These are phyloP conservation scores for Botrytis sinoallii DNA, from an alignment of 2,329 filamentous ascomycete species.

Conservation along the genomic window DNA sequence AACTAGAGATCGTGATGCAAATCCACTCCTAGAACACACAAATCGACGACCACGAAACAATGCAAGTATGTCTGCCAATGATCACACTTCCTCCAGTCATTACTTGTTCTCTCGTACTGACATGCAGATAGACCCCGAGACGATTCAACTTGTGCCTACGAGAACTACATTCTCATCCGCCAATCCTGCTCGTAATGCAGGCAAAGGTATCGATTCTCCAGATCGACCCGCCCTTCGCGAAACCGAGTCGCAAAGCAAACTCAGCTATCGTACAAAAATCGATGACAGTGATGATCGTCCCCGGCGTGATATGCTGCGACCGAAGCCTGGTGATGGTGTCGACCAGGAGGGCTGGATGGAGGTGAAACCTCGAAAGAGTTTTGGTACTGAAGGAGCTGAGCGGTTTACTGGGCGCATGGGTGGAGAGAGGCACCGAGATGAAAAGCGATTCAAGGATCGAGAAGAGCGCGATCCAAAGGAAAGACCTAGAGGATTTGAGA, in stretches of 20 bases:
- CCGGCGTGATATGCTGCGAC: constrained; percentile 48
- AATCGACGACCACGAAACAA: constrained; percentile 52
- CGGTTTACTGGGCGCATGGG: constrained; percentile 66
- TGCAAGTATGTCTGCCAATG: constrained; percentile 48
- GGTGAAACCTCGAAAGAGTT: constrained; percentile 71
- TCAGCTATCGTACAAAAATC: constrained; percentile 54
- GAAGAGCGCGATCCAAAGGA: constrained; percentile 55
- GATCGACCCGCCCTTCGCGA: constrained; percentile 49
- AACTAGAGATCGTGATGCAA: constrained; percentile 40
- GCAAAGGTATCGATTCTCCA: constrained; percentile 41
- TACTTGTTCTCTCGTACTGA: constrained; percentile 24
- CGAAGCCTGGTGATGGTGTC: constrained; percentile 52
- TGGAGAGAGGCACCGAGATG: constrained; percentile 44
- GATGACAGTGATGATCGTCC: constrained; percentile 52
- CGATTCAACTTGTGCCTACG: constrained; percentile 81
- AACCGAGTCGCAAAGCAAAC: constrained; percentile 55
- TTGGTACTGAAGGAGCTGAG: constrained; percentile 69
- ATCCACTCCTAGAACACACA: constrained; percentile 34
- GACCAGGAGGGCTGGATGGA: constrained; percentile 73
- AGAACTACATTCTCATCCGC: constrained; percentile 79
- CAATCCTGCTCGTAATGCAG: constrained; percentile 51
- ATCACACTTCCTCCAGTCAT: constrained; percentile 22
- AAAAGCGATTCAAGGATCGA: constrained; percentile 47
- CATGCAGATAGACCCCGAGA: constrained; percentile 59
- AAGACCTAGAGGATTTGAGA: constrained; percentile 50